These are phyloP conservation scores for Alopecurus myosuroides DNA, from an alignment of 176 grass and related monocot genomes.

Conservation along the genomic window DNA sequence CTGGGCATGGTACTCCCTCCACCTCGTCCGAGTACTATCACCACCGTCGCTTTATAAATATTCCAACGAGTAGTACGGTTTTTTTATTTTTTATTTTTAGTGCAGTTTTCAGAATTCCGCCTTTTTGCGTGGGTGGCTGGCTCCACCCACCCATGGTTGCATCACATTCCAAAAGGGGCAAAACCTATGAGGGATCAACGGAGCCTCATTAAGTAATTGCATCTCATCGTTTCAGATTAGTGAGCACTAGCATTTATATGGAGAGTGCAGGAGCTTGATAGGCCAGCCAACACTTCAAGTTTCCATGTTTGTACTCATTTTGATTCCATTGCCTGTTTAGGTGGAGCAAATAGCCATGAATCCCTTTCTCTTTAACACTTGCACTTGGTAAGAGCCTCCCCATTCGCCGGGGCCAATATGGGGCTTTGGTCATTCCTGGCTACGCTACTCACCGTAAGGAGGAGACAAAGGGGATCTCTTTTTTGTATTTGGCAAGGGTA, in stretches of 20 bases:
- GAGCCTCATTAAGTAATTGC: neutral
- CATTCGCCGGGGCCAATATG: no score
- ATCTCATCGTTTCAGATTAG: neutral
- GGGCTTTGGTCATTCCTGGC: no score
- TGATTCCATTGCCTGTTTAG: neutral
- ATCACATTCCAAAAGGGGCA: constrained; percentile 7
- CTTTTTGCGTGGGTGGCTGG: neutral
- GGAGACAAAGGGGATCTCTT: no score
- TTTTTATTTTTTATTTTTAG: neutral
- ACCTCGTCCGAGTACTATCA: no score
- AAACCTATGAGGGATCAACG: neutral
- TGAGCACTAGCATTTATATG: neutral
- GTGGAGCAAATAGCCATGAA: no score
- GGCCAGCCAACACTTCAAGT: constrained; percentile 13
- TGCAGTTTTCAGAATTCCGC: neutral
- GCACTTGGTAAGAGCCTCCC: no score
- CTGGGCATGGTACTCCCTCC: neutral
- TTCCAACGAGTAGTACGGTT: neutral
- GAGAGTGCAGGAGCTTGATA: neutral
- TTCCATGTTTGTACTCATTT: neutral
- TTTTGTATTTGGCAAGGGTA: no score
- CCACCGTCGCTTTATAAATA: neutral
- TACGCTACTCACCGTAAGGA: no score
- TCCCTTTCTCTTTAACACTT: no score
- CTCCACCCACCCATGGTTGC: neutral